Evolutionary conservation across 352 stramenopile genomes (phyloP).

Genomic region (Phytophthora pluvialis): DNA sequence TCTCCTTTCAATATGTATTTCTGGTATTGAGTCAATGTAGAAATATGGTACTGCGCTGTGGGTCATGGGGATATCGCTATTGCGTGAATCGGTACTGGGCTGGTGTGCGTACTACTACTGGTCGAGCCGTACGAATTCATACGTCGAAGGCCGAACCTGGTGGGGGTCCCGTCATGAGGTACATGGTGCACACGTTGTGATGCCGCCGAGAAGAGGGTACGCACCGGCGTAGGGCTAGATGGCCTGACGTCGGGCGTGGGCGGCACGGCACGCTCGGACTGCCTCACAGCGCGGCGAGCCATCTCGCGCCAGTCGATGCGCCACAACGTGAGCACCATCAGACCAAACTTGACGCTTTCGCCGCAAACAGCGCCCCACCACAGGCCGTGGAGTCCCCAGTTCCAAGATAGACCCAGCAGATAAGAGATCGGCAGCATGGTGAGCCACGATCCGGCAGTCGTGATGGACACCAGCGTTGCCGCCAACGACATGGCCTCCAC

Average conservation of each 20-base stretch:
- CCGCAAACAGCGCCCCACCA: conserved; percentile 81
- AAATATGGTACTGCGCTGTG: neutral
- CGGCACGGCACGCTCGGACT: conserved; percentile 56
- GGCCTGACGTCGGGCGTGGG: conserved; percentile 32
- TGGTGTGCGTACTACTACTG: conserved; percentile 14
- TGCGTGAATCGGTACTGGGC: conserved; percentile 21
- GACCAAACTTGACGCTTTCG: conserved; percentile 74
- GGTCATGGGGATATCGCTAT: conserved; percentile 26
- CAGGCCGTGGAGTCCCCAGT: conserved; percentile 59
- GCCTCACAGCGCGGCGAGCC: conserved; percentile 62
- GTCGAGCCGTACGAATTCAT: conserved; percentile 29
- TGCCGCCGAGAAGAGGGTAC: conserved; percentile 24
- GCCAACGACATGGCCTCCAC: conserved; percentile 85
- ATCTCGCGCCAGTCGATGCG: conserved; percentile 82
- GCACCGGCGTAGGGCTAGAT: conserved; percentile 51
- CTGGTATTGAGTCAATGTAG: conserved; percentile 4
- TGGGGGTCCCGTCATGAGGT: conserved; percentile 19
- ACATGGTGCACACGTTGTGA: conserved; percentile 33
- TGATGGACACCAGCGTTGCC: conserved; percentile 73
- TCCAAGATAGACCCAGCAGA: conserved; percentile 55
- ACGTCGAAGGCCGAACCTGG: conserved; percentile 13
- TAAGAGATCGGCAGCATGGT: conserved; percentile 76
- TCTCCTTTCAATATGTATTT: conserved; percentile 10
- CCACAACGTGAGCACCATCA: conserved; percentile 63
- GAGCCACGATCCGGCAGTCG: conserved; percentile 70